Evolutionary conservation across 225 moss, liverwort and hornwort species (phyloP).

Genomic region (Bryum argenteum): DNA sequence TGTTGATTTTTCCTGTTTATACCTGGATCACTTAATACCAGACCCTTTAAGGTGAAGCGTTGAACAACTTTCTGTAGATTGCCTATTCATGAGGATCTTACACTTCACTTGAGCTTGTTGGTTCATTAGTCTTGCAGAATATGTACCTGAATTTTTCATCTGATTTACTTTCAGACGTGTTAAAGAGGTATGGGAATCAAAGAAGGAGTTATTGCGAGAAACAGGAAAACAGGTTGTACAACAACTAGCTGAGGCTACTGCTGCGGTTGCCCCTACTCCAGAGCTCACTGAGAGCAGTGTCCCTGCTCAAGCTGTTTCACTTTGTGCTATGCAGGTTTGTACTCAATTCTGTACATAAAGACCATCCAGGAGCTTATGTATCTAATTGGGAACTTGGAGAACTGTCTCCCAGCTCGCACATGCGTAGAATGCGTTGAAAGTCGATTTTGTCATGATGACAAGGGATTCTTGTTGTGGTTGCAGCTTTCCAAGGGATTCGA

Average conservation of each 20-base stretch:
- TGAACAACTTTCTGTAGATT: not conserved
- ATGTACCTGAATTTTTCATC: constrained; percentile 1
- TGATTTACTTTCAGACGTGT: constrained; percentile 64
- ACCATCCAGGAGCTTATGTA: not conserved
- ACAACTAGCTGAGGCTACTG: constrained; percentile 85
- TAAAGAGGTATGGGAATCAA: constrained; percentile 93
- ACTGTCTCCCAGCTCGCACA: constrained; percentile 7
- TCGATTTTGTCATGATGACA: constrained; percentile 13
- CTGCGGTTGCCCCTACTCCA: constrained; percentile 62
- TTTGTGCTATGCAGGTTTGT: constrained; percentile 85
- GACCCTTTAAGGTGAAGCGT: not conserved
- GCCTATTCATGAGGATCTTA: constrained; percentile 2
- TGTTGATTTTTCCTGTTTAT: not conserved
- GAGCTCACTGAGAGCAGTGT: constrained; percentile 73
- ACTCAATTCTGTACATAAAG: not conserved
- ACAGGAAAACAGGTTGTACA: constrained; percentile 91
- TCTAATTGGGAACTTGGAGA: not conserved
- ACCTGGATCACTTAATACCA: not conserved
- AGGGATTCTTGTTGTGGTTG: constrained; percentile 30
- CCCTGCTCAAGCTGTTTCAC: constrained; percentile 80
- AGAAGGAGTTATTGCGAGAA: constrained; percentile 86
- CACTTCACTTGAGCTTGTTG: not conserved
- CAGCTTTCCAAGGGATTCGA: constrained; percentile 98
- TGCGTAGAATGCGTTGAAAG: not conserved
- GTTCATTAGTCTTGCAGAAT: not conserved